A percentile compares a stretch with the other conserved stretches of the same genome.
phyloP scores from a whole-genome alignment of 805 yeast species.

The Dipodascopsis tothii region DNA sequence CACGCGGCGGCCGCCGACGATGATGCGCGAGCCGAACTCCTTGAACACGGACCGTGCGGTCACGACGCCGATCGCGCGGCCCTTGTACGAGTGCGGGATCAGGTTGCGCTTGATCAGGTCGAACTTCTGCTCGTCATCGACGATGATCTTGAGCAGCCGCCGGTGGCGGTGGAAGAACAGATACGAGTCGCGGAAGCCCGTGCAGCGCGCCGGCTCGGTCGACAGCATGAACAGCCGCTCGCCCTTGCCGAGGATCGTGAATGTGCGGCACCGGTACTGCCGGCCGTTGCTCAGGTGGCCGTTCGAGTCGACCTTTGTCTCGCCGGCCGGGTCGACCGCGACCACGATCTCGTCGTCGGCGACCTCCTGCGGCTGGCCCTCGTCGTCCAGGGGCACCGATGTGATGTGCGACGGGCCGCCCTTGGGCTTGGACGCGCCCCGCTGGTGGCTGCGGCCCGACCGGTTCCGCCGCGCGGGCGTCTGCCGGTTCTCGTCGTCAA shows the following conservation, averaged over 20 bases:
- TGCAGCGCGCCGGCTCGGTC: slow-evolving; percentile 92
- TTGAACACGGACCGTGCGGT: slow-evolving; percentile 83
- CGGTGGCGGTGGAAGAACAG: slow-evolving; percentile 81
- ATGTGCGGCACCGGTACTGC: slow-evolving; percentile 50
- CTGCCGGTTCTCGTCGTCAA: slow-evolving; percentile 5
- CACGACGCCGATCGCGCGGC: slow-evolving; percentile 80
- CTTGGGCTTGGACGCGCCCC: slow-evolving; percentile 15
- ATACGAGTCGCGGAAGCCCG: slow-evolving; percentile 89
- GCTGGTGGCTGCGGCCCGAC: slow-evolving; percentile 20
- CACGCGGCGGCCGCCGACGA: slow-evolving; percentile 71
- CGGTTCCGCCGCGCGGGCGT: slow-evolving; percentile 8
- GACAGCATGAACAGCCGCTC: slow-evolving; percentile 76
- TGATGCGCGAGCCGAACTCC: slow-evolving; percentile 83
- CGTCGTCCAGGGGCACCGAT: slow-evolving; percentile 50
- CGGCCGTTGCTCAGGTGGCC: slow-evolving; percentile 71
- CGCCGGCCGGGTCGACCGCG: slow-evolving; percentile 73
- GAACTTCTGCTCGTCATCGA: slow-evolving; percentile 70
- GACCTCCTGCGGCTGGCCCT: slow-evolving; percentile 59
- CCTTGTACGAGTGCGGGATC: slow-evolving; percentile 84
- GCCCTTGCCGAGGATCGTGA: slow-evolving; percentile 49
- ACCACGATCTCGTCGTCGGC: slow-evolving; percentile 70
- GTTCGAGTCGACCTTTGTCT: slow-evolving; percentile 54
- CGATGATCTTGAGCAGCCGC: slow-evolving; percentile 61
- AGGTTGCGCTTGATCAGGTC: slow-evolving; percentile 73
- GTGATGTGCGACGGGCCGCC: slow-evolving; percentile 30